Conservation (phyloP, 164 flowering plant species). For the Kingdonia uniflora region DNA sequence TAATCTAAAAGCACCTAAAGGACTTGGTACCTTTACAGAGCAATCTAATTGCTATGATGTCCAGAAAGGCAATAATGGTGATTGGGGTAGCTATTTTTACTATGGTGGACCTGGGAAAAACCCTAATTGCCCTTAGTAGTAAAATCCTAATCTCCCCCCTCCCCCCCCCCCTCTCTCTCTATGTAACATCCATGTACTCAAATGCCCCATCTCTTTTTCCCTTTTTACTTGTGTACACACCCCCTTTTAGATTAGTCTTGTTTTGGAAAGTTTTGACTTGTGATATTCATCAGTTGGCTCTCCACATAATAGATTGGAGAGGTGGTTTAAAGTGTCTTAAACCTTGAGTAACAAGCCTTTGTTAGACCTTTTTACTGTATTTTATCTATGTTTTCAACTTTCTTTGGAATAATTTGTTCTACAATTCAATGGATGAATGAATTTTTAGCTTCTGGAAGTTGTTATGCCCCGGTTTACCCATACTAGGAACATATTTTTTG, state of each 20-base stretch:
- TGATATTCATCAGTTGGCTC: neutral
- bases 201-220: neutral
- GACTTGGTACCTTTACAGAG: conserved; percentile 56
- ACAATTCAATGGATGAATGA: too few relatives aligned
- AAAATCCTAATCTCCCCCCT: neutral
- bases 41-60: conserved; percentile 79
- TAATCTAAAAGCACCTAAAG: conserved; percentile 63
- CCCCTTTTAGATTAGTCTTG: neutral
- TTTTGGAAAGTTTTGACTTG: conserved; percentile 1
- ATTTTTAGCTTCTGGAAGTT: too few relatives aligned
- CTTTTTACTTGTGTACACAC: conserved; percentile 2
- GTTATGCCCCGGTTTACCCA: too few relatives aligned
- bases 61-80: conserved; percentile 50
- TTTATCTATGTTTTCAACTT: neutral
- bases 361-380: neutral
- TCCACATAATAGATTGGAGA: neutral
- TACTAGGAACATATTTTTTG: too few relatives aligned
- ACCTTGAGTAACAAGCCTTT: neutral
- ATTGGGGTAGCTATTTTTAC: conserved; percentile 71
- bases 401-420: too few relatives aligned
- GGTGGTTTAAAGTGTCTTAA: neutral
- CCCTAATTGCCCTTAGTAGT: conserved; percentile 38
- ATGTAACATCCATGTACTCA: conserved; percentile 33
- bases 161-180: conserved; percentile 24
- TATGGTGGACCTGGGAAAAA: conserved; percentile 84